Evolutionary conservation across 768 basidiomycete species (phyloP).

Genomic region (Rhodotorula babjevae): DNA sequence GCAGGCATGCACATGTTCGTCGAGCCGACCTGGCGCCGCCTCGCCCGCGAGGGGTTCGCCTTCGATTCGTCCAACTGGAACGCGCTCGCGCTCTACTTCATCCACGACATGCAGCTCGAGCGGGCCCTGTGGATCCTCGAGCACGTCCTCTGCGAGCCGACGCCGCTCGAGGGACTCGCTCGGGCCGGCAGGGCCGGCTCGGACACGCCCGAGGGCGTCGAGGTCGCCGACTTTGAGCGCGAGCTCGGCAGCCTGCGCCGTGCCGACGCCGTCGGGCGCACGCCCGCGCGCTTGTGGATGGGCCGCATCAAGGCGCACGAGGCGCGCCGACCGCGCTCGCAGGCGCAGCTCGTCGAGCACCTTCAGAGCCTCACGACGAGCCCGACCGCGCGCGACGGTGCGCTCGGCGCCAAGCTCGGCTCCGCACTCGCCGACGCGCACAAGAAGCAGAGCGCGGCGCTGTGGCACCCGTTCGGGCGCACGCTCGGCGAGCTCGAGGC

Average conservation of each 20-base stretch:
- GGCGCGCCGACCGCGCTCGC: neutral
- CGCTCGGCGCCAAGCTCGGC: neutral
- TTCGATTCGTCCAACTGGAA: conserved; percentile 94
- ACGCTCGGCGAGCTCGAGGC: conserved; percentile 18
- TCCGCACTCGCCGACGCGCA: neutral
- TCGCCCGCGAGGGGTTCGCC: conserved; percentile 61
- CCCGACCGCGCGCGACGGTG: neutral
- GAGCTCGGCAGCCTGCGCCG: neutral
- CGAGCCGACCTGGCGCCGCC: conserved; percentile 61
- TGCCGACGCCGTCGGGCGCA: conserved; percentile 1
- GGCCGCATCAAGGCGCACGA: neutral
- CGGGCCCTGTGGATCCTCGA: conserved; percentile 80
- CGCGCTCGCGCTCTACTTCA: conserved; percentile 66
- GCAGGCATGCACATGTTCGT: conserved; percentile 62
- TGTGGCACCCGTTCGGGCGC: conserved; percentile 17
- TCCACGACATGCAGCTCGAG: conserved; percentile 74
- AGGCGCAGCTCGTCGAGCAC: neutral
- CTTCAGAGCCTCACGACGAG: neutral
- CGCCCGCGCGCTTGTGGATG: neutral
- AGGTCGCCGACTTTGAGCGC: neutral
- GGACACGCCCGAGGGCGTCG: neutral
- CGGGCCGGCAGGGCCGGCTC: neutral
- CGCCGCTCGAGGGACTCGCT: conserved; percentile 12
- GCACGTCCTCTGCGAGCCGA: conserved; percentile 59
- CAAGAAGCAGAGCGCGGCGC: neutral